phyloP scores from a whole-genome alignment of 305 asterid species.

The Fraxinus sp. region DNA sequence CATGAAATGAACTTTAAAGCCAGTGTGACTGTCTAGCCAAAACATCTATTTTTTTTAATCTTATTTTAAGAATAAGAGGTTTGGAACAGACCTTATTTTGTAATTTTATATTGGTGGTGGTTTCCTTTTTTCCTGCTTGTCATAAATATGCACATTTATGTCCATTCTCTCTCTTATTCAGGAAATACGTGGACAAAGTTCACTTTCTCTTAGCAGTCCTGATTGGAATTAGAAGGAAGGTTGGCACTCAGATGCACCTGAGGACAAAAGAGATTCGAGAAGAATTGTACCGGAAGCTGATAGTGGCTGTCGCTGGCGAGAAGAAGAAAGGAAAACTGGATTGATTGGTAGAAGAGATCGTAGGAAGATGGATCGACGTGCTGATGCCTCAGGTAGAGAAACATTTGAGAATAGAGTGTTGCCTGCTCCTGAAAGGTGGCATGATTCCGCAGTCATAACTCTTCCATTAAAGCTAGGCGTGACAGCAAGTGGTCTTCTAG shows the following conservation, averaged over 20 bases:
- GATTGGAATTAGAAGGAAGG: slow-evolving; percentile 77
- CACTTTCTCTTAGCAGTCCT: slow-evolving; percentile 81
- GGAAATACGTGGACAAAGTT: slow-evolving; percentile 85
- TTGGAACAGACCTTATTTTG: neutral
- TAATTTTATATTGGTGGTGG: neutral
- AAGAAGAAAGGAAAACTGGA: slow-evolving; percentile 99
- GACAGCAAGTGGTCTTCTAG: slow-evolving; percentile 90
- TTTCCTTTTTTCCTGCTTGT: neutral
- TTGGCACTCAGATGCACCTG: slow-evolving; percentile 69
- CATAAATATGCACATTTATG: neutral
- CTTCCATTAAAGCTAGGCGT: slow-evolving; percentile 76
- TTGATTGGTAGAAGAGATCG: slow-evolving; percentile 93
- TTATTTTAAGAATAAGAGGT: neutral
- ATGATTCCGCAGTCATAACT: slow-evolving; percentile 61
- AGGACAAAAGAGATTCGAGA: slow-evolving; percentile 88
- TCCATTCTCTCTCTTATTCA: slow-evolving; percentile 25
- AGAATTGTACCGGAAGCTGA: slow-evolving; percentile 61
- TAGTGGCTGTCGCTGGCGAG: slow-evolving; percentile 96
- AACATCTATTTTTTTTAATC: neutral
- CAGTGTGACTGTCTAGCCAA: neutral
- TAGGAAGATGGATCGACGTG: slow-evolving; percentile 77
- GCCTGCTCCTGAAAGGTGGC: slow-evolving; percentile 71
- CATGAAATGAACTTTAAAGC: neutral
- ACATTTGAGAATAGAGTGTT: slow-evolving; percentile 55
- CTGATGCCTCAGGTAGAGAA: slow-evolving; percentile 70